A percentile compares a stretch with the other conserved stretches of the same genome.
phyloP scores from a whole-genome alignment of 2,329 filamentous ascomycete species.

The Chalaropsis thielavioides region DNA sequence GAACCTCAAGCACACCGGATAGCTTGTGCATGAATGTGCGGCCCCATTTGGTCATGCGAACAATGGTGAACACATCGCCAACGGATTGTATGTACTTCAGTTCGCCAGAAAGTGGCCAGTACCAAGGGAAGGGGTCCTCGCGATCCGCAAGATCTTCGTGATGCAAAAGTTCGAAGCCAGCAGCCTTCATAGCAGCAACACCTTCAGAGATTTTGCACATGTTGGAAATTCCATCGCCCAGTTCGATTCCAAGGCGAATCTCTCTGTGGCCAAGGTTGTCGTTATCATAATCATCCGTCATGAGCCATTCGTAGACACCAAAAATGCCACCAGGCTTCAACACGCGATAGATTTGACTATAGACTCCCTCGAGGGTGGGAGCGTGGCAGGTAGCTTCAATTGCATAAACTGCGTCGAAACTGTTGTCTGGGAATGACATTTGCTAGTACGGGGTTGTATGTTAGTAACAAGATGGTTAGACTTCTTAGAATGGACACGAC shows the following conservation, averaged over 20 bases:
- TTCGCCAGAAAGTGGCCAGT: conserved; percentile 79
- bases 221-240: conserved; percentile 92
- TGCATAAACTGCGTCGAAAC: conserved; percentile 88
- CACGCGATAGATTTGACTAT: conserved; percentile 86
- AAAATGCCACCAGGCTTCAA: conserved; percentile 93
- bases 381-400: conserved; percentile 97
- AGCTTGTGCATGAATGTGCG: conserved; percentile 61
- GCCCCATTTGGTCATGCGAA: conserved; percentile 78
- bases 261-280: conserved; percentile 71
- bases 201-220: conserved; percentile 83
- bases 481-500: too few relatives aligned
- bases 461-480: too few relatives aligned
- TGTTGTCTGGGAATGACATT: conserved; percentile 87
- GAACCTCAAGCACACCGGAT: conserved; percentile 58
- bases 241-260: conserved; percentile 88
- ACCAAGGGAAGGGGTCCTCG: conserved; percentile 71
- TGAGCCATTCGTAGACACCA: conserved; percentile 97
- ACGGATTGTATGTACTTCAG: conserved; percentile 69
- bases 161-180: conserved; percentile 71
- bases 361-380: conserved; percentile 77
- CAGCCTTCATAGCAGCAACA: conserved; percentile 66
- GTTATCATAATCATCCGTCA: conserved; percentile 93
- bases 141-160: conserved; percentile 77
- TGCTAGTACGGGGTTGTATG: conserved; percentile 38
- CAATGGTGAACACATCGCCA: conserved; percentile 67